Evolutionary conservation across 192 early-diverging fungal genomes (phyloP), one percentile per base, ranked within the genome.

Genomic region (Pilobolus umbonatus): DNA sequence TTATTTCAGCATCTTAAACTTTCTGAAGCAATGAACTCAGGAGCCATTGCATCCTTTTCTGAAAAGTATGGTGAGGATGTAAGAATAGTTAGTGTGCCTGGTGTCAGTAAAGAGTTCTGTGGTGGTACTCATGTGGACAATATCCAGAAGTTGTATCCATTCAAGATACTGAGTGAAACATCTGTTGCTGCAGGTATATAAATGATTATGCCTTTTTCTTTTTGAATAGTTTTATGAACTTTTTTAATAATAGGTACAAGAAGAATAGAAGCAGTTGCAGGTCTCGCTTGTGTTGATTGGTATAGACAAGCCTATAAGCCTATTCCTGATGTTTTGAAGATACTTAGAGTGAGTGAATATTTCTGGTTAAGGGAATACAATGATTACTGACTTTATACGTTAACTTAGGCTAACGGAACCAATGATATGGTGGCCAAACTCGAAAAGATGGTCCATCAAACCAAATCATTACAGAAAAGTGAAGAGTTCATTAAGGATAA

Each of bases 231-330:
- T 2, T 10, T 28, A 56, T 21, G 14, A 48, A 24, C 11, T 12
- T 7, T 42, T 35, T 17, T 47, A n/a, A 6, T 25, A 15, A 11
- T 47, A 78, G 76, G 77, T 12, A 80, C 79, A 14, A 56, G 82
- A n/a, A 69, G 82, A 25, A 84, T 84, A 49, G 82, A 84, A 49
- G 82, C 82, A 0, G 74, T 77, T 10, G 82, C 78, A 2, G 82
- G 82, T 0, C 42, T 38, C 5, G 51, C 79, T 0, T 70, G 72
- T 25, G 49, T 73, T 19, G 64, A 69, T 0, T 75, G 71, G 56
- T 71, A 79, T 49, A 63, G 74, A 40, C 61, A 72, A 14, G 65
- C 78, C 29, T 72, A 77, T 61, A 26, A 65, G 19, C 71, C 71
- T 54, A 69, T 80, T 3, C 61, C 72, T 5, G 61, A 67, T 4